phyloP scores from a whole-genome alignment of 2,329 filamentous ascomycete species.

The Orbilia quercus region DNA sequence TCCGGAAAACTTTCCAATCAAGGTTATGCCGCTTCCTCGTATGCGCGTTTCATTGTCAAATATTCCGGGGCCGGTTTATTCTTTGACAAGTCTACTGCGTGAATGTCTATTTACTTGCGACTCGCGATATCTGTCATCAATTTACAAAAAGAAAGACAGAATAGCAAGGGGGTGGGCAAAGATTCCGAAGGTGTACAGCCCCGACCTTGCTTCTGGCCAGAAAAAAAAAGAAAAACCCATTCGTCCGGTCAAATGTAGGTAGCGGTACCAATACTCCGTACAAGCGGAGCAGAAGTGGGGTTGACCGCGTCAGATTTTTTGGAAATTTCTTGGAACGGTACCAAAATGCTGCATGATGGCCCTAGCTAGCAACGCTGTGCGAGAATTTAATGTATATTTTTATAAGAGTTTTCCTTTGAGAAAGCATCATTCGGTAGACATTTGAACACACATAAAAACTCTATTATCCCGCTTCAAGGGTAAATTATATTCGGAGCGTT shows the following conservation, averaged over 20 bases:
- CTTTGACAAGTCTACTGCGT: not conserved
- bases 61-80: conserved; percentile 8
- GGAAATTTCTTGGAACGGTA: conserved; percentile 25
- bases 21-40: conserved; percentile 9
- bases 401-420: not conserved
- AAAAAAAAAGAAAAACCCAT: conserved; percentile 7
- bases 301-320: conserved; percentile 38
- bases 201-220: not conserved
- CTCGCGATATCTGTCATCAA: conserved; percentile 22
- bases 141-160: no score
- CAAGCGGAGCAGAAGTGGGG: not conserved
- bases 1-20: conserved; percentile 9
- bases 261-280: conserved; percentile 18
- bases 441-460: no score
- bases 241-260: not conserved
- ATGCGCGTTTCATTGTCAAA: conserved; percentile 27
- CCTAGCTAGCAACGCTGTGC: conserved; percentile 18
- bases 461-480: no score
- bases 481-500: no score
- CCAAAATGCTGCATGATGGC: not conserved
- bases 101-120: conserved; percentile 39
- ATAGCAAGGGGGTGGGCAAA: not conserved
- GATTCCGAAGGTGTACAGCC: not conserved
- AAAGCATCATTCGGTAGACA: no score
- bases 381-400: conserved; percentile 25